Evolutionary conservation across 2,329 filamentous ascomycete genomes (phyloP).

Genomic region (Aspergillus sp.): DNA sequence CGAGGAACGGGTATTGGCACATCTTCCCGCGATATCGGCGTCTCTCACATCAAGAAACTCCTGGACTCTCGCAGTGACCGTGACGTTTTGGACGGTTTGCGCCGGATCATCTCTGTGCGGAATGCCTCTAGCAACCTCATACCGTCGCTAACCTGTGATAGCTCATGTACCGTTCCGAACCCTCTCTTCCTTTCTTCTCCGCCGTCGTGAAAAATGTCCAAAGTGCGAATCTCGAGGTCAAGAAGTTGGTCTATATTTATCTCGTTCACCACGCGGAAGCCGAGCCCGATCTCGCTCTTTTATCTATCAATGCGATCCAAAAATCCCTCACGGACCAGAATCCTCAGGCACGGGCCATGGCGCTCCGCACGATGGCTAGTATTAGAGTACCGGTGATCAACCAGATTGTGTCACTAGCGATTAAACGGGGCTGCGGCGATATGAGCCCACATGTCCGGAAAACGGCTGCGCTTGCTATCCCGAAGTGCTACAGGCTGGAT

Average conservation of each 20-base stretch:
- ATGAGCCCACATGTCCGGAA: conserved; percentile 95
- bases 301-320: conserved; percentile 98
- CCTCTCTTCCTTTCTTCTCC: conserved; percentile 92
- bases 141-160: conserved; percentile 39
- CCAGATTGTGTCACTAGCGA: conserved; percentile 92
- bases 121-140: not conserved
- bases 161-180: conserved; percentile 94
- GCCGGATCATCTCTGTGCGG: conserved; percentile 78
- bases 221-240: conserved; percentile 88
- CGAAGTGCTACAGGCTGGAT: conserved; percentile 92
- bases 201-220: conserved; percentile 97
- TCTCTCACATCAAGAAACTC: conserved; percentile 88
- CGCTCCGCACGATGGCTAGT: conserved; percentile 93
- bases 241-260: conserved; percentile 98
- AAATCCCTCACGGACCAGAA: conserved; percentile 93
- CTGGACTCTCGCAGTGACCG: conserved; percentile 91
- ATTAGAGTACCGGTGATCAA: conserved; percentile 97
- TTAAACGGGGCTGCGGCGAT: conserved; percentile 89
- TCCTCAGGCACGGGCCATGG: conserved; percentile 85
- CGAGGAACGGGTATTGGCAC: conserved; percentile 54
- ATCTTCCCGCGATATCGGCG: conserved; percentile 66
- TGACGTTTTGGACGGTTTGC: conserved; percentile 87
- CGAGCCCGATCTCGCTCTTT: conserved; percentile 88
- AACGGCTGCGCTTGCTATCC: conserved; percentile 87
- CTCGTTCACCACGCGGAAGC: conserved; percentile 94